Percentiles rank a stretch among this genome's conserved stretches.
phyloP scores from a whole-genome alignment of 176 grass and related monocot genomes.

The Oryza rufipogon region DNA sequence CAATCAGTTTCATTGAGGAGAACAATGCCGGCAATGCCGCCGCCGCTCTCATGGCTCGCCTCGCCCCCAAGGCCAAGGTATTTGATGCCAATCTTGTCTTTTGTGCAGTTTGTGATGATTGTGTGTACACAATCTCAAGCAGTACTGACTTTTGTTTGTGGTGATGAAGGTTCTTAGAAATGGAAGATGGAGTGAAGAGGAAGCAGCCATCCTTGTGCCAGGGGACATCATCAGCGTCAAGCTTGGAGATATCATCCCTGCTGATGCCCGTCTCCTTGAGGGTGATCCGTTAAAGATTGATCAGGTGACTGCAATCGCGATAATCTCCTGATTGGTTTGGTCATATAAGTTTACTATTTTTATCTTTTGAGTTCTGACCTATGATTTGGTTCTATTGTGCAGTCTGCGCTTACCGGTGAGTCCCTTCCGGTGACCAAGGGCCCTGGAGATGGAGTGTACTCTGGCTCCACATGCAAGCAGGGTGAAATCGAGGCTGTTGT shows the following conservation, averaged over 20 bases:
- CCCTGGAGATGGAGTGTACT: constrained; percentile 85
- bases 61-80: constrained; percentile 91
- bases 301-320: constrained; percentile 50
- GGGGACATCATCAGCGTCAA: constrained; percentile 79
- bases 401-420: constrained; percentile 82
- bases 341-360: not conserved
- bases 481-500: constrained; percentile 92
- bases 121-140: not conserved
- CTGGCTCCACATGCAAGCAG: constrained; percentile 93
- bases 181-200: constrained; percentile 71
- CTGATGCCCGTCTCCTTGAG: constrained; percentile 69
- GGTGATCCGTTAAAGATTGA: constrained; percentile 81
- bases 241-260: constrained; percentile 71
- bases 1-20: constrained; percentile 90
- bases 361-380: constrained; percentile 13
- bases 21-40: constrained; percentile 94
- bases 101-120: not conserved
- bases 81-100: not conserved
- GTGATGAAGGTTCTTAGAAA: constrained; percentile 76
- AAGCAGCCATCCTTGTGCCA: constrained; percentile 60
- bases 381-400: constrained; percentile 34
- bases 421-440: constrained; percentile 88
- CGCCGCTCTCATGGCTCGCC: constrained; percentile 81
- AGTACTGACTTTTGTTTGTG: constrained; percentile 19
- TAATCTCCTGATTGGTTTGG: not conserved